Evolutionary conservation across 1,139 yeast species (phyloP).

Genomic region (Sugiyamaella xylanicola): DNA sequence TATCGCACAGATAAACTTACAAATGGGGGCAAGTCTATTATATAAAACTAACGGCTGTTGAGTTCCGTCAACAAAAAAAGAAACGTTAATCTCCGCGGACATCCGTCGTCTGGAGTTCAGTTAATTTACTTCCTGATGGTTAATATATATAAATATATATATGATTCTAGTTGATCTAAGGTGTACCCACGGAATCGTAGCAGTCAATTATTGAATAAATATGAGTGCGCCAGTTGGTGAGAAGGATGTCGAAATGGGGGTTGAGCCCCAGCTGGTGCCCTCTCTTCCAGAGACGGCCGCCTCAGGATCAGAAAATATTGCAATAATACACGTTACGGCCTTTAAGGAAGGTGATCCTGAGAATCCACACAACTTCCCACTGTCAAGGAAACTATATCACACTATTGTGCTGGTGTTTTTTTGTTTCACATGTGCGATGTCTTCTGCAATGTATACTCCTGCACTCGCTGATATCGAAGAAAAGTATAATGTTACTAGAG

Average conservation of each 20-base stretch:
- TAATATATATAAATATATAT: no score
- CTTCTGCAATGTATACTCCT: conserved; percentile 22
- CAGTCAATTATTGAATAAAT: neutral
- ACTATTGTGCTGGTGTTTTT: conserved; percentile 15
- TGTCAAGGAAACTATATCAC: conserved; percentile 16
- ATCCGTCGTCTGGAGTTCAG: neutral
- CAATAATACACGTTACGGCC: neutral
- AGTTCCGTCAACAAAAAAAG: neutral
- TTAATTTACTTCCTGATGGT: neutral
- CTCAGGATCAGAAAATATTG: neutral
- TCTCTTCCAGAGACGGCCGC: neutral
- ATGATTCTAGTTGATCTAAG: no score
- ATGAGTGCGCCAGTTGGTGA: neutral
- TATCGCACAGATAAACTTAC: neutral
- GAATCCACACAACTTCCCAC: conserved; percentile 21
- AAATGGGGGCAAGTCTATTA: neutral
- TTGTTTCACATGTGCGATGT: conserved; percentile 19
- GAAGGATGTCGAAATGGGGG: neutral
- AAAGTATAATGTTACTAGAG: conserved; percentile 19
- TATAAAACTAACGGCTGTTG: neutral
- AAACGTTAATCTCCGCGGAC: conserved; percentile 2
- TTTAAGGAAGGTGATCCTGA: conserved; percentile 21
- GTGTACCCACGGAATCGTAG: neutral
- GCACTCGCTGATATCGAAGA: conserved; percentile 16
- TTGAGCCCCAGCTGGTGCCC: neutral